Percentiles rank a stretch among this genome's conserved stretches.
These are phyloP conservation scores for Aspergillus sergii DNA, from an alignment of 2,329 filamentous ascomycete species.

Conservation along the genomic window DNA sequence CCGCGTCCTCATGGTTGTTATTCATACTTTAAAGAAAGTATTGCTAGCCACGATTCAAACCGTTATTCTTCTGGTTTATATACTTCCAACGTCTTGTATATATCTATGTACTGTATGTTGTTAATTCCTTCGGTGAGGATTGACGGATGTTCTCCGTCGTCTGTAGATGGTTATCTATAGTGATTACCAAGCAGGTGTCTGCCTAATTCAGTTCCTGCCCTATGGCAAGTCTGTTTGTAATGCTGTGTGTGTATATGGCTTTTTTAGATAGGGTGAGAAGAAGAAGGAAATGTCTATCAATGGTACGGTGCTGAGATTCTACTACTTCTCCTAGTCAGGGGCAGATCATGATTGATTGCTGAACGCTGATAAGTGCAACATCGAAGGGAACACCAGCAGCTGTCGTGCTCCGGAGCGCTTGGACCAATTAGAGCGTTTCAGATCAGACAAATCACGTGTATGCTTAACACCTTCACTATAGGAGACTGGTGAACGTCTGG, in stretches of 20 bases:
- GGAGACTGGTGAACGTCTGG: not conserved
- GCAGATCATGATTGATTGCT: not conserved
- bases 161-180: not conserved
- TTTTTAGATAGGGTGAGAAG: not conserved
- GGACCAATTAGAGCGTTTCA: not conserved
- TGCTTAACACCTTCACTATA: too few relatives aligned
- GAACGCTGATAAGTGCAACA: not conserved
- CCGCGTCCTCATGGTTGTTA: slow-evolving; percentile 1
- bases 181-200: slow-evolving; percentile 1
- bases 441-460: too few relatives aligned
- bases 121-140: not conserved
- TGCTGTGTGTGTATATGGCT: not conserved
- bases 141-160: not conserved
- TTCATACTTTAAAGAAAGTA: slow-evolving; percentile 6
- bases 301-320: not conserved
- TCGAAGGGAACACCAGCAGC: not conserved
- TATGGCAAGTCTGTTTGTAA: not conserved
- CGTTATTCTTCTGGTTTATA: not conserved
- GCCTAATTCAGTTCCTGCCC: not conserved
- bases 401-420: not conserved
- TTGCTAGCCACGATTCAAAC: not conserved
- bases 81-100: not conserved
- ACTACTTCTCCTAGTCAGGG: not conserved
- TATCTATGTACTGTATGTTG: not conserved
- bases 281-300: not conserved